Base-by-base conservation (phyloP, 2,329 filamentous ascomycete genomes). In the Ophiostoma novo-ulmi region DNA sequence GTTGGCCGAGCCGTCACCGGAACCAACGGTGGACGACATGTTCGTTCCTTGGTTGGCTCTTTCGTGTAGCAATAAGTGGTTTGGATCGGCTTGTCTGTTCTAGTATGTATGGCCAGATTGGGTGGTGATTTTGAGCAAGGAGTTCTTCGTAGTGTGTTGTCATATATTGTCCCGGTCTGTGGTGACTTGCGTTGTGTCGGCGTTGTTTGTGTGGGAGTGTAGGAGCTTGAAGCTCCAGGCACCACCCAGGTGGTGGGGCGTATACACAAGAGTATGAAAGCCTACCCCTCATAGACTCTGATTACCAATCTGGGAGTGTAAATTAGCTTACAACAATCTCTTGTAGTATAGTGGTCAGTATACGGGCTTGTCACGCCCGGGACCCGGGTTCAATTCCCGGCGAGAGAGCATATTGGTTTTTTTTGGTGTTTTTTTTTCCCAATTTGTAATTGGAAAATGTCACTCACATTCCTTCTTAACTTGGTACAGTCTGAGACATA, bases 341-440 rank as follows among this genome's bases (percentile, higher is more conserved):
- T 67, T 44, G 65, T 67, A 67, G 65, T 67, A 67, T 67, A 67
- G 65, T 67, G 65, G 65, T 67, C 65, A 67, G 65, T 67, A 67
- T 67, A 67, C 65, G 65, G 65, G 65, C 65, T 67, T 67, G 65
- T 67, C 65, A 67, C 65, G 65, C 65, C 65, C 65, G 65, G 65
- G 65, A 67, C 65, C 65, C 65, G 65, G 58, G 41, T 67, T 61
- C 35, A 44, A 67, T 70, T 55, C n/a, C 35, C 55, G 55, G 38
- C 38, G 8, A 44, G 55, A 63, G n/a, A 55, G 31, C 7, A 38
- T 11, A 26, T n/a, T 39, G 65, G 2, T 38, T 52, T 35, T 11
- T 22, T 52, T 52, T n/a, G 17, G 55, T 68, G 3, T 31, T 3
- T 36, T 11, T 26, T 31, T n/a, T 58, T 68, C 11, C 48, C 10